Conservation (phyloP, 2,329 filamentous ascomycete genomes). For the Parascedosporium putredinis region DNA sequence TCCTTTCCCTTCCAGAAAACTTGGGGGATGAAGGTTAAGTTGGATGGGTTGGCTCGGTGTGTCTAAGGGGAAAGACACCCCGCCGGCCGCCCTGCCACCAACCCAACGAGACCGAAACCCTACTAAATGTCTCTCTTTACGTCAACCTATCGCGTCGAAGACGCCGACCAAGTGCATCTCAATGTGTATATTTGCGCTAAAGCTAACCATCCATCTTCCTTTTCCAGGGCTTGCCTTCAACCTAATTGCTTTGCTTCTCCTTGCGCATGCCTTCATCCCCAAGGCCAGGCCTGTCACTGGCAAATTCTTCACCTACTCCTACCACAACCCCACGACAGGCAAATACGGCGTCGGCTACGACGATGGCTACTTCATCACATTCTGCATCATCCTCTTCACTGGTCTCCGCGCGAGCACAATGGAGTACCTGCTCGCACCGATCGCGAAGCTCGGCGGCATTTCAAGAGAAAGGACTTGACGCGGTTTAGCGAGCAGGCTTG, state of each 20-base stretch:
- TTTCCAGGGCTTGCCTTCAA: conserved; percentile 66
- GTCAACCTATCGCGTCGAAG: background rate
- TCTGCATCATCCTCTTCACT: conserved; percentile 77
- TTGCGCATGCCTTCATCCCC: conserved; percentile 75
- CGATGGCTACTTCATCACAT: conserved; percentile 66
- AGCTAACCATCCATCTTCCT: background rate
- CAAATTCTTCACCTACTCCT: conserved; percentile 81
- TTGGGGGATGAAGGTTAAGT: no score
- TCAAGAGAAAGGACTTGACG: conserved; percentile 64
- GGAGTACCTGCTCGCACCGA: conserved; percentile 75
- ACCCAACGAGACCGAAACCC: background rate
- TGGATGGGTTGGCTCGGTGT: no score
- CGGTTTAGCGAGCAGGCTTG: conserved; percentile 93
- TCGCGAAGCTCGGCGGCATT: conserved; percentile 64
- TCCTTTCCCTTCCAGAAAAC: no score
- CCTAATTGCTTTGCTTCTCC: conserved; percentile 69
- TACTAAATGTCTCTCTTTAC: background rate
- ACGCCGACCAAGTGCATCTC: background rate
- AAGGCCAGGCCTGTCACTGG: conserved; percentile 67
- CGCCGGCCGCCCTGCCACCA: no score
- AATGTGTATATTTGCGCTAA: background rate
- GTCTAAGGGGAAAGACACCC: no score
- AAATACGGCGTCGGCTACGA: conserved; percentile 68
- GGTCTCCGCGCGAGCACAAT: conserved; percentile 74
- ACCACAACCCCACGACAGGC: conserved; percentile 60